Evolutionary conservation across 2,329 filamentous ascomycete genomes (phyloP).

Genomic region (Xylariaceae sp.): DNA sequence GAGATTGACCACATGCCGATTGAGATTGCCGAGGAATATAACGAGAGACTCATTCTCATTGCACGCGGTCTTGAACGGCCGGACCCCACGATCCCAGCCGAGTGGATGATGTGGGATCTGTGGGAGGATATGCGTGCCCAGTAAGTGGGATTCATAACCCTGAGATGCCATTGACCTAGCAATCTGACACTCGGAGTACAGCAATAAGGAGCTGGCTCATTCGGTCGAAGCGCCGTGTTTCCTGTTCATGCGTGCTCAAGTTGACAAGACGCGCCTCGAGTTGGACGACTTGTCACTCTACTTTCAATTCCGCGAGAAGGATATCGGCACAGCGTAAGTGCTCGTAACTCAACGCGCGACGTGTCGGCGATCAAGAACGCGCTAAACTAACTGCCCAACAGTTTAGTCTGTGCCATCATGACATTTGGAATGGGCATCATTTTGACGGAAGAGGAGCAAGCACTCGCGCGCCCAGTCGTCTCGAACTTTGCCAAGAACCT

Average conservation of each 20-base stretch:
- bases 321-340: slow-evolving; percentile 35
- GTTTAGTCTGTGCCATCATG: slow-evolving; percentile 31
- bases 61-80: slow-evolving; percentile 16
- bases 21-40: neutral
- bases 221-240: slow-evolving; percentile 34
- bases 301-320: slow-evolving; percentile 33
- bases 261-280: slow-evolving; percentile 22
- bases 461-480: slow-evolving; percentile 25
- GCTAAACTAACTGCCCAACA: slow-evolving; percentile 1
- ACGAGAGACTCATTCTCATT: neutral
- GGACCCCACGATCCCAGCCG: slow-evolving; percentile 29
- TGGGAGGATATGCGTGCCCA: slow-evolving; percentile 34
- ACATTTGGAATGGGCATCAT: slow-evolving; percentile 31
- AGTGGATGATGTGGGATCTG: slow-evolving; percentile 35
- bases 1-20: slow-evolving; percentile 3
- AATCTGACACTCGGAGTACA: too few species aligned
- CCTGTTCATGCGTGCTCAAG: slow-evolving; percentile 36
- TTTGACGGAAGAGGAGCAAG: slow-evolving; percentile 25
- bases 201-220: slow-evolving; percentile 30
- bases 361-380: neutral
- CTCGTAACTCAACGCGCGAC: neutral
- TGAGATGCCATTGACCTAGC: too few species aligned
- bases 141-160: too few species aligned
- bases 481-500: slow-evolving; percentile 33
- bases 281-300: slow-evolving; percentile 29